Conservation (phyloP, 106 monocot species). For the Gastrodia elata region DNA sequence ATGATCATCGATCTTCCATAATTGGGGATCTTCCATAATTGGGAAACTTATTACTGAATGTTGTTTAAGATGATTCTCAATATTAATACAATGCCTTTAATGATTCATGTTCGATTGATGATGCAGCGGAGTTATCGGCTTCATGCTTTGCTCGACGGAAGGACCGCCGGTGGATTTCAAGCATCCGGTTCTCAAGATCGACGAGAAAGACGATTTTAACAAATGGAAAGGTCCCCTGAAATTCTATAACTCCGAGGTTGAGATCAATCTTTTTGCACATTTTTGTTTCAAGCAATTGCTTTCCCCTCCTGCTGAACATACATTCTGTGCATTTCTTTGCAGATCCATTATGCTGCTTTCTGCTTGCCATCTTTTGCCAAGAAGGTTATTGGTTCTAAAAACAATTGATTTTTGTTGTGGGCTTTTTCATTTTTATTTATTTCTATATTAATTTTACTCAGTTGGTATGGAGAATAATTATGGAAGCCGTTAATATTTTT, state of each 20-base stretch:
- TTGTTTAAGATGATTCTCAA: no score
- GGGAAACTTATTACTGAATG: no score
- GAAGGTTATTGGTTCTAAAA: slow-evolving; percentile 51
- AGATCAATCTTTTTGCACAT: neutral
- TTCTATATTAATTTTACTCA: neutral
- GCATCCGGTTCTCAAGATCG: slow-evolving; percentile 53
- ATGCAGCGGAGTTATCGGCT: slow-evolving; percentile 91
- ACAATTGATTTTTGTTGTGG: slow-evolving; percentile 1
- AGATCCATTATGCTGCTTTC: slow-evolving; percentile 88
- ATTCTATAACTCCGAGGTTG: slow-evolving; percentile 83
- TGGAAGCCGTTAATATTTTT: neutral
- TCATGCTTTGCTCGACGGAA: slow-evolving; percentile 98
- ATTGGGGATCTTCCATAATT: no score
- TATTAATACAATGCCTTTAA: no score
- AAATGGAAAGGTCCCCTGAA: slow-evolving; percentile 55
- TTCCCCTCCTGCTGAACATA: neutral
- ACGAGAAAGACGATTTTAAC: slow-evolving; percentile 37
- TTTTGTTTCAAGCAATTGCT: neutral
- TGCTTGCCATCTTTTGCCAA: slow-evolving; percentile 91
- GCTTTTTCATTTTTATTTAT: neutral
- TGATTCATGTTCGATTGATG: neutral
- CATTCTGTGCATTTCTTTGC: slow-evolving; percentile 7
- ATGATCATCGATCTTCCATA: no score
- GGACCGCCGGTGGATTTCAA: slow-evolving; percentile 72
- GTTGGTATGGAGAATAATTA: neutral